Base-by-base conservation (phyloP, 2,329 filamentous ascomycete genomes). In the Alternaria ethzedia region DNA sequence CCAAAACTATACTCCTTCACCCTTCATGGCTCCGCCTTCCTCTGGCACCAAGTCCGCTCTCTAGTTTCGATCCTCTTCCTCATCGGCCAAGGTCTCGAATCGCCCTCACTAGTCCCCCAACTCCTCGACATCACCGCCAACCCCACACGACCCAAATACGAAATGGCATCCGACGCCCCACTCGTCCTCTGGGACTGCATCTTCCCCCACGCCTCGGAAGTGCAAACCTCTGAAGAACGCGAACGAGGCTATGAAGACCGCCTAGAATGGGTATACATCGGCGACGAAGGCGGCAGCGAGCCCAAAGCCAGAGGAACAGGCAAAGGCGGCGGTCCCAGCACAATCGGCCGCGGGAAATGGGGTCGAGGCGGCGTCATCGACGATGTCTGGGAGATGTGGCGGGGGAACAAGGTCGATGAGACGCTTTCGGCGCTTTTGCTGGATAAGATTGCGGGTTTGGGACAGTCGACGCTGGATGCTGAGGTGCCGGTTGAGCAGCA, bases 11-110 rank as follows among this genome's bases (percentile, higher is more conserved):
- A 96, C 82, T 90, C 91, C 65, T 96, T 99, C 80, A 90, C 91
- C 61, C 89, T 99, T 44, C 89, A 94, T 70, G 96, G 96, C 20
- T 94, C 91, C 8, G 96, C 94, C 2, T 99, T 99, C 80, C 83
- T 99, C 50, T 99, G 96, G 96, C 96, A 99, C 82, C 96, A 99
- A 82, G 96, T 99, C 70, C 90, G 96, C 23, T 93, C 95, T 82
- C 94, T 99, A 88, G 90, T 96, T n/a, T 88, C 90, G 15, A 85
- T 98, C 7, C 84, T 99, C n/a, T 98, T 99, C 83, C 84, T 96
- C 11, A 89, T 98, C 9, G 96, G 93, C 26, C 96, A 99, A 81
- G 89, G 93, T 0, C 87, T 97, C 15, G 96, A 99, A 79, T 78
- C 84, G 26, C 91, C 94, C 0, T 86, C 86, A 0, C 82, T 98